Conservation (phyloP, 805 yeast species). For the Debaryomyces castellii region DNA sequence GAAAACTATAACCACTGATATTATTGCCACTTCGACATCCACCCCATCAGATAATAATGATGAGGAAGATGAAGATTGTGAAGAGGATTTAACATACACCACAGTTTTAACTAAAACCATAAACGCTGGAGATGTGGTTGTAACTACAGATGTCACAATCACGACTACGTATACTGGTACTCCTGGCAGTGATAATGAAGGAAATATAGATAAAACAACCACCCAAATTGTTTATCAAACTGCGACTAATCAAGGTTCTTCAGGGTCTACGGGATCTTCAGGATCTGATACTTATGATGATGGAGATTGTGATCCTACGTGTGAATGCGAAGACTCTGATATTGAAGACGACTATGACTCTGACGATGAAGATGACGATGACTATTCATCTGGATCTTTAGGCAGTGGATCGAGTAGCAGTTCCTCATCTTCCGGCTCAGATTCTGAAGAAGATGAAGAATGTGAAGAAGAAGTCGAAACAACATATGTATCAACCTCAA, state of each 20-base stretch:
- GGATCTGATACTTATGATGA: background rate
- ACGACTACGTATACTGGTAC: background rate
- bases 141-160: slow-evolving; percentile 4
- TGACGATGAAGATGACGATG: slow-evolving; percentile 11
- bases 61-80: slow-evolving; percentile 11
- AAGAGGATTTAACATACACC: background rate
- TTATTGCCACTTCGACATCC: slow-evolving; percentile 2
- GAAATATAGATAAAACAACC: slow-evolving; percentile 1
- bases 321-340: slow-evolving; percentile 13
- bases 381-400: slow-evolving; percentile 8
- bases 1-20: slow-evolving; percentile 3
- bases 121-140: background rate
- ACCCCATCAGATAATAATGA: slow-evolving; percentile 3
- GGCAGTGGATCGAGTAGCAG: background rate
- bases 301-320: slow-evolving; percentile 8
- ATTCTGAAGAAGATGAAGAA: slow-evolving; percentile 5
- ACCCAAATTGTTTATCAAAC: background rate
- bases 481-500: background rate
- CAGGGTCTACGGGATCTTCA: slow-evolving; percentile 1
- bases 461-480: slow-evolving; percentile 9
- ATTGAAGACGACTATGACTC: slow-evolving; percentile 12
- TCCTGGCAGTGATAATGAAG: too few species aligned
- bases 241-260: background rate
- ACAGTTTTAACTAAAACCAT: background rate
- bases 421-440: background rate